These are phyloP conservation scores for Myxozyma monticola DNA, from an alignment of 805 yeast species.

Conservation along the genomic window DNA sequence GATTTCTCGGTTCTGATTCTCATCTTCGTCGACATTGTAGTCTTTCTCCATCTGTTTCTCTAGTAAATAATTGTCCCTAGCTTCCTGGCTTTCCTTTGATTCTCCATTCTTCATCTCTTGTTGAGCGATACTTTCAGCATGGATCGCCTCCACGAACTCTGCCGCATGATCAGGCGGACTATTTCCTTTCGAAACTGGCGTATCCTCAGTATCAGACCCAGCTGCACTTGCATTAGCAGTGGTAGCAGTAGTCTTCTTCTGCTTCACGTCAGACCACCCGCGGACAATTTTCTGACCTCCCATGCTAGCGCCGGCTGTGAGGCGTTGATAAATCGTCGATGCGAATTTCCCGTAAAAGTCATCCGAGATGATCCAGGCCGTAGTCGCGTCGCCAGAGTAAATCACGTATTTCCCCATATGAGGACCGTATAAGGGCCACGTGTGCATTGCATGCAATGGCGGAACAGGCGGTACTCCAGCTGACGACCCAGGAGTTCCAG, in stretches of 20 bases:
- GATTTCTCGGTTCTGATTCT: slow-evolving; percentile 40
- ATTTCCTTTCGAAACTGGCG: not conserved
- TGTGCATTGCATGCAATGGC: slow-evolving; percentile 3
- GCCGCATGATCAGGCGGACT: slow-evolving; percentile 1
- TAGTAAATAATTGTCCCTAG: slow-evolving; percentile 13
- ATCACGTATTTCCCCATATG: slow-evolving; percentile 33
- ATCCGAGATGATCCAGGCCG: slow-evolving; percentile 34
- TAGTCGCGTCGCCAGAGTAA: slow-evolving; percentile 27
- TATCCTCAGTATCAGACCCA: not conserved
- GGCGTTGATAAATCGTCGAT: slow-evolving; percentile 26
- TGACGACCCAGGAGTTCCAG: not conserved
- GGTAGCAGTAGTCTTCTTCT: slow-evolving; percentile 1
- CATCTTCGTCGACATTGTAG: slow-evolving; percentile 25
- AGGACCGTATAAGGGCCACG: slow-evolving; percentile 32
- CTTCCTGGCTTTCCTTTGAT: slow-evolving; percentile 15
- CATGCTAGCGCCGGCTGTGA: slow-evolving; percentile 31
- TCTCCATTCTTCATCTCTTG: not conserved
- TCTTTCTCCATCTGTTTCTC: slow-evolving; percentile 36
- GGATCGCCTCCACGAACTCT: slow-evolving; percentile 1
- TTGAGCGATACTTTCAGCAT: not conserved
- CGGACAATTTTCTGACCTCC: slow-evolving; percentile 35
- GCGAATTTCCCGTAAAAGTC: slow-evolving; percentile 32
- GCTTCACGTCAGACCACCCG: slow-evolving; percentile 30
- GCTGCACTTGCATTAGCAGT: slow-evolving; percentile 1
- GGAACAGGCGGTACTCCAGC: not conserved